Base-by-base conservation (phyloP, 805 yeast genomes). In the Hanseniaspora valbyensis region DNA sequence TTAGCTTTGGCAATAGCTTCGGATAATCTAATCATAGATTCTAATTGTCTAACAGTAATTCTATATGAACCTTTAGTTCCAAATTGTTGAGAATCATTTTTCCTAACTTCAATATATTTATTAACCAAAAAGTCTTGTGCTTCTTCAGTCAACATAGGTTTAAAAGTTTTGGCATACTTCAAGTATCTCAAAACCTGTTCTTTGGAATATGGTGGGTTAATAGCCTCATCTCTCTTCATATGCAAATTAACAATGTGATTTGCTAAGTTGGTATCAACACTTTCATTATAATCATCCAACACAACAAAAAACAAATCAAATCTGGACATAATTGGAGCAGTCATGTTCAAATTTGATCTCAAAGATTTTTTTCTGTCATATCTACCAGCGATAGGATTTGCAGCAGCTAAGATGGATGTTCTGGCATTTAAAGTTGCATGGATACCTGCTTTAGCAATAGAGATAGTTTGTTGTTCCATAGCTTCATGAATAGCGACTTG, bases 401-500 rank as follows among this genome's bases (percentile, higher is more conserved):
- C 98, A n/a, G 98, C 97, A 0, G 98, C 98, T 44, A 92, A 69
- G 58, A 92, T 92, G 0, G 96, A 87, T 0, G 98, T 87, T 61
- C 98, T 76, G 1, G 98, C 98, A 65, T 92, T 92, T 60, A 92
- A 71, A 0, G 98, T 92, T 1, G 98, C 97, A 62, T 92, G 96
- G 56, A 92, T 92, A 61, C 98, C 98, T 0, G 98, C 98, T 65
- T 92, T 92, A 10, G 98, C 96, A 61, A 92, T 92, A 14, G 96
- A 89, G 57, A 92, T 92, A 0, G 98, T 92, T 67, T 92, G 98
- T 69, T 92, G 98, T 74, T 92, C 98, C 98, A 92, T 92, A 22
- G 97, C 98, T 70, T 92, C 98, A 69, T 92, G 98, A 69, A 92
- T 90, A 2, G 97, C 97, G 50, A 92, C 97, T 68, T 92, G 97